phyloP scores from a whole-genome alignment of 2,329 filamentous ascomycete species.

The Aspergillus neotritici region DNA sequence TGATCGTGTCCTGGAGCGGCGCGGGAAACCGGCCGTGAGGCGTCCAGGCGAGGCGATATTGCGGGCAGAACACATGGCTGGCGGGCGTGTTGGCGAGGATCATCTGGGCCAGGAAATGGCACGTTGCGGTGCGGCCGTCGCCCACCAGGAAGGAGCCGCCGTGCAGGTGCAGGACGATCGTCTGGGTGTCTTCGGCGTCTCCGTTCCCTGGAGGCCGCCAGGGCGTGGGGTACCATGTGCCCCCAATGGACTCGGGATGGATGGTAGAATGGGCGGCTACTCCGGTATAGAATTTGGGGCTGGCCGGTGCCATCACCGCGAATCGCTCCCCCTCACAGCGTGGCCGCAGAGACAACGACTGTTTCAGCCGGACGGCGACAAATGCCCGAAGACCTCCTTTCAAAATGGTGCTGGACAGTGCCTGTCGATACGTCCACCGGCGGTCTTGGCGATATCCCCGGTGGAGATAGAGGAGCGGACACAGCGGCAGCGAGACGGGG shows the following conservation, averaged over 20 bases:
- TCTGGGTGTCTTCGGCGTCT: conserved; percentile 4
- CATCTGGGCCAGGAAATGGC: conserved; percentile 11
- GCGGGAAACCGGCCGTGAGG: conserved; percentile 4
- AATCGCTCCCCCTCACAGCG: conserved; percentile 9
- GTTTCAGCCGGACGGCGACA: conserved; percentile 5
- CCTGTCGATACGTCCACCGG: conserved; percentile 14
- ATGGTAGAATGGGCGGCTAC: conserved; percentile 8
- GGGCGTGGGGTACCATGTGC: conserved; percentile 13
- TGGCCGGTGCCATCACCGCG: conserved; percentile 10
- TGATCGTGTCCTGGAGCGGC: conserved; percentile 20
- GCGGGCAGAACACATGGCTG: too few species aligned
- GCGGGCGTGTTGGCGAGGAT: conserved; percentile 11
- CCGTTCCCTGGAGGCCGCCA: conserved; percentile 1
- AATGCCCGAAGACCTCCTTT: conserved; percentile 10
- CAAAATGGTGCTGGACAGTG: conserved; percentile 3
- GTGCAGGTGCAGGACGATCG: conserved; percentile 15
- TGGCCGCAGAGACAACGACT: conserved; percentile 10
- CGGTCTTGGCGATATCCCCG: conserved; percentile 6
- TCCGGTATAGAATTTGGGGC: conserved; percentile 6
- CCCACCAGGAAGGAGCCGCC: conserved; percentile 17
- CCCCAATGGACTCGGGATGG: conserved; percentile 12
- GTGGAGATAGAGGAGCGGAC: too few species aligned
- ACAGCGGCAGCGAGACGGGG: too few species aligned
- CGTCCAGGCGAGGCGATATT: too few species aligned
- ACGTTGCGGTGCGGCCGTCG: conserved; percentile 12